Conservation (phyloP, 352 stramenopile species). For the Globisporangium cystogenes region DNA sequence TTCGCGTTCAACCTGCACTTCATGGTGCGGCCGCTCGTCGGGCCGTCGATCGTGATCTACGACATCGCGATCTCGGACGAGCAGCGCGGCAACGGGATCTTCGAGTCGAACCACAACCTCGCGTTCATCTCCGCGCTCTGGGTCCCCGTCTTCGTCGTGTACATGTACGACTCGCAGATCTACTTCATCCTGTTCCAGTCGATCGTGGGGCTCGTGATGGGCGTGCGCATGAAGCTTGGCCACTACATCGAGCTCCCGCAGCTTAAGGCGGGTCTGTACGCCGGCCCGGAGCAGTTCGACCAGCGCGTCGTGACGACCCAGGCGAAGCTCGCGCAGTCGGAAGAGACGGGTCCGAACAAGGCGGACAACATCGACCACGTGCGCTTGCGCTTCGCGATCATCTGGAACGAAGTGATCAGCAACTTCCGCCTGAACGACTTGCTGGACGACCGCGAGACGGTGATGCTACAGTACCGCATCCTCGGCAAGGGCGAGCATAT, state of each 20-base stretch:
- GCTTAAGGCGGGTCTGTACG: constrained; percentile 58
- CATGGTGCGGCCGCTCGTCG: constrained; percentile 81
- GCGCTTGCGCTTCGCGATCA: constrained; percentile 73
- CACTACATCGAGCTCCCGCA: constrained; percentile 63
- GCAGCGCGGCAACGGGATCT: constrained; percentile 26
- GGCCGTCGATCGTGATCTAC: constrained; percentile 72
- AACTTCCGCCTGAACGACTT: constrained; percentile 84
- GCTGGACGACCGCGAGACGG: constrained; percentile 76
- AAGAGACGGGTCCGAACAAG: not conserved
- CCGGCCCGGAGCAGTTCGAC: constrained; percentile 62
- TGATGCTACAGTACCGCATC: constrained; percentile 83
- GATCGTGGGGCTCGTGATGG: constrained; percentile 69
- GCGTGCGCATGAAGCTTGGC: constrained; percentile 68
- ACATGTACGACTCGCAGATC: constrained; percentile 86
- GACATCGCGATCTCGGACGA: constrained; percentile 33
- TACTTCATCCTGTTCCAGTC: constrained; percentile 78
- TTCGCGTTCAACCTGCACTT: constrained; percentile 77
- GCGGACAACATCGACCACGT: constrained; percentile 32
- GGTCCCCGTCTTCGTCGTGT: constrained; percentile 78
- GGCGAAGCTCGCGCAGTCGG: constrained; percentile 29
- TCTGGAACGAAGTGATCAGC: constrained; percentile 86
- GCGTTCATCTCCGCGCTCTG: constrained; percentile 81
- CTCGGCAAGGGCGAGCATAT: constrained; percentile 60
- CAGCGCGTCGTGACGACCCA: constrained; percentile 52
- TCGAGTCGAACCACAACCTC: constrained; percentile 85